Evolutionary conservation across 345 rosid species (phyloP).

Genomic region (Stellera chamaejasme): DNA sequence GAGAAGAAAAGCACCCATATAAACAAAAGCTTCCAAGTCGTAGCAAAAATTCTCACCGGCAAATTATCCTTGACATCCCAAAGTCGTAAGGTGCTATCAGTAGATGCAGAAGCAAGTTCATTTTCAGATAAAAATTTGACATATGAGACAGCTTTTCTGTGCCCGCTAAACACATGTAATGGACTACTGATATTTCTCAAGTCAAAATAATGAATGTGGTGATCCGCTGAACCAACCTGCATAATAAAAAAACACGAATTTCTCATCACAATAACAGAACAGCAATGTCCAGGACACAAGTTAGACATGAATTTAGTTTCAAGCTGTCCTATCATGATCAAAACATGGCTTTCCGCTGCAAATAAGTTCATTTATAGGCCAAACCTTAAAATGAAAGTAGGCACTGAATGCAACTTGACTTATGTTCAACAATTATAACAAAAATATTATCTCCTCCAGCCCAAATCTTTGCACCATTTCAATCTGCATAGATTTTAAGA

Average conservation of each 20-base stretch:
- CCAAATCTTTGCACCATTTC: no score
- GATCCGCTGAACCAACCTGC: slow-evolving; percentile 98
- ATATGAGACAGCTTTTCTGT: slow-evolving; percentile 88
- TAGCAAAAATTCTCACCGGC: slow-evolving; percentile 42
- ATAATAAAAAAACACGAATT: slow-evolving; percentile 8
- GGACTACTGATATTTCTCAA: slow-evolving; percentile 81
- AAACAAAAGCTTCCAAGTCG: not conserved
- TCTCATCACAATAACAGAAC: no score
- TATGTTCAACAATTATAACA: no score
- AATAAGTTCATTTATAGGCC: no score
- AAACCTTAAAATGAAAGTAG: no score
- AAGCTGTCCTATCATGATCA: no score
- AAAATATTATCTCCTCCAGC: no score
- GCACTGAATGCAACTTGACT: no score
- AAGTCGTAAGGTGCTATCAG: slow-evolving; percentile 85
- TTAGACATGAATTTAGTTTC: no score
- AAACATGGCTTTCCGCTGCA: no score
- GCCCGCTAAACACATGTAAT: slow-evolving; percentile 86
- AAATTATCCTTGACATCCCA: slow-evolving; percentile 94
- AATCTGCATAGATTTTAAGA: no score
- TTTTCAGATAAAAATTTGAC: slow-evolving; percentile 86
- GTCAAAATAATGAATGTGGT: slow-evolving; percentile 87
- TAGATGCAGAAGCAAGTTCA: slow-evolving; percentile 98
- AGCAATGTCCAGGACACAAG: no score
- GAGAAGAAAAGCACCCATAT: slow-evolving; percentile 1